Conservation (phyloP, 1,284 basidiomycete species). For the Amylostereum areolatum region DNA sequence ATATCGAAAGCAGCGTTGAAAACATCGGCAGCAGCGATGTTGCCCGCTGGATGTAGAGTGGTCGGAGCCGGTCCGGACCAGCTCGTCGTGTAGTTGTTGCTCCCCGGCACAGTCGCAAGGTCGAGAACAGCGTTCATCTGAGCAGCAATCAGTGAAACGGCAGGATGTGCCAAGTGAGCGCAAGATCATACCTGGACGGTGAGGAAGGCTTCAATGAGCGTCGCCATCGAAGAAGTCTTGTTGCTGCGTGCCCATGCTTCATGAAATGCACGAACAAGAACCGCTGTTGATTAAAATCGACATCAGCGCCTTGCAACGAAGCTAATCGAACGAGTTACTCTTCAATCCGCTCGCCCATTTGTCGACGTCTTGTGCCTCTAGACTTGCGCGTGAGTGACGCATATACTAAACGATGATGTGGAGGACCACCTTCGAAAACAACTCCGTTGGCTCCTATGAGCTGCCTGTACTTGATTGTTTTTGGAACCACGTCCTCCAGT, state of each 20-base stretch:
- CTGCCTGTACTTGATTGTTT: no score
- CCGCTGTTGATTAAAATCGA: no score
- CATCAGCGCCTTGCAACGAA: no score
- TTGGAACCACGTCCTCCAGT: no score
- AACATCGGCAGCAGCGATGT: not conserved
- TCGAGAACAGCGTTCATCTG: not conserved
- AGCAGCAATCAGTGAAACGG: not conserved
- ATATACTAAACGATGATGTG: no score
- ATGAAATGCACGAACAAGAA: not conserved
- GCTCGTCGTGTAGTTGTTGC: not conserved
- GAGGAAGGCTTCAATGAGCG: not conserved
- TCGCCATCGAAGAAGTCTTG: not conserved
- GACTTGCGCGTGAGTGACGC: not conserved
- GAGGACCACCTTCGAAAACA: no score
- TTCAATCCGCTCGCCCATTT: not conserved
- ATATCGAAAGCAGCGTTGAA: not conserved
- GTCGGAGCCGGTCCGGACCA: not conserved
- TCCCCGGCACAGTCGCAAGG: not conserved
- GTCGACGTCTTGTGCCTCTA: not conserved
- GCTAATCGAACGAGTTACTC: no score
- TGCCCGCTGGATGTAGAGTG: not conserved
- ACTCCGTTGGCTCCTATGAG: no score
- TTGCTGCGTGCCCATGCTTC: not conserved
- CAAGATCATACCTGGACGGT: not conserved
- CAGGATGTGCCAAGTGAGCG: not conserved